Percentiles rank a stretch among this genome's conserved stretches.
phyloP scores from a whole-genome alignment of 345 rosid genomes.

The Eucalyptus tenuipes region DNA sequence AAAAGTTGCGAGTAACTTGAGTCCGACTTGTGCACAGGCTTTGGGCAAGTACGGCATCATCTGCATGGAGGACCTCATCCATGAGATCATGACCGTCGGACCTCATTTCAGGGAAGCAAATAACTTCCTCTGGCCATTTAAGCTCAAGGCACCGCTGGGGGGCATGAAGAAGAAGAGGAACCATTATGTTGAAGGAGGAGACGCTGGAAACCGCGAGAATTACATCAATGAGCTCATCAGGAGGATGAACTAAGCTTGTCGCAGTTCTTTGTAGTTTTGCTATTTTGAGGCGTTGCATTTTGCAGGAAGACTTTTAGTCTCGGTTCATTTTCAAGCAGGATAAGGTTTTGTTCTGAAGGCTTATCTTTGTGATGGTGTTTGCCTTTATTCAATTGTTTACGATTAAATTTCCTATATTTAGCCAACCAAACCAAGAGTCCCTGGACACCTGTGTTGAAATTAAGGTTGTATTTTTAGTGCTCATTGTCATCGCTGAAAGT shows the following conservation, averaged over 20 bases:
- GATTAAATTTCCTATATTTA: neutral
- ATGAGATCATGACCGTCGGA: slow-evolving; percentile 83
- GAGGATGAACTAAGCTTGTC: slow-evolving; percentile 64
- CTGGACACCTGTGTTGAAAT: neutral
- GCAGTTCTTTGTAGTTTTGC: neutral
- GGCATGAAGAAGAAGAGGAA: slow-evolving; percentile 89
- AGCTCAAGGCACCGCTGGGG: slow-evolving; percentile 84
- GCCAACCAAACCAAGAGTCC: neutral
- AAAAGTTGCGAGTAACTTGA: neutral
- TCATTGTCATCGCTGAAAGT: neutral
- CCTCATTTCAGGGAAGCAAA: slow-evolving; percentile 93
- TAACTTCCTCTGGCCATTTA: slow-evolving; percentile 88
- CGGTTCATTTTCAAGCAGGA: neutral
- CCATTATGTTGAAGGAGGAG: slow-evolving; percentile 97
- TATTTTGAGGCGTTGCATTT: neutral
- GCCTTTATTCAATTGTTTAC: neutral
- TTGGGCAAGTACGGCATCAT: slow-evolving; percentile 64
- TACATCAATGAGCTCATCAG: slow-evolving; percentile 65
- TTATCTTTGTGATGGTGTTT: neutral
- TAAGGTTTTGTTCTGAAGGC: neutral
- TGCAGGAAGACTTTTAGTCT: neutral
- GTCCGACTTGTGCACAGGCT: slow-evolving; percentile 14
- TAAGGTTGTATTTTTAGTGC: neutral
- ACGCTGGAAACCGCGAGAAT: slow-evolving; percentile 74
- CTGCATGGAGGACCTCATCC: slow-evolving; percentile 73